Conservation (phyloP, 331 rosid genomes). For the Ulmus americana region DNA sequence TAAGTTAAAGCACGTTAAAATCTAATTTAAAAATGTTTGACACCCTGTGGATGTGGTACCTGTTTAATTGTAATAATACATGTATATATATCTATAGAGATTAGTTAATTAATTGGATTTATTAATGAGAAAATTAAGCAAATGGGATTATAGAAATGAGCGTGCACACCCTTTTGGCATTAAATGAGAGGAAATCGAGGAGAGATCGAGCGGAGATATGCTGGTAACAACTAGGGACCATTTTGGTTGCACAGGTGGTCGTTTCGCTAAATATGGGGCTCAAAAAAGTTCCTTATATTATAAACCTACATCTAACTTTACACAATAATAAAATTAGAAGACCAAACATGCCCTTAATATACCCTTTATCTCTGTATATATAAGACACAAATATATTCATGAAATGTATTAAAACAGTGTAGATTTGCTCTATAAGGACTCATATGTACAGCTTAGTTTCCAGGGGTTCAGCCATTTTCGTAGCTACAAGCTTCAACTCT, state of each 20-base stretch:
- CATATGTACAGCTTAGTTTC: not conserved
- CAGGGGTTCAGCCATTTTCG: not conserved
- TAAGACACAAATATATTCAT: not conserved
- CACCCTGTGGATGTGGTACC: not conserved
- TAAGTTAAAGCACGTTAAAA: not conserved
- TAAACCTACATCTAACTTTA: not conserved
- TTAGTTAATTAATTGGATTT: not conserved
- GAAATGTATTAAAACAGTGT: not conserved
- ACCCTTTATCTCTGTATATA: not conserved
- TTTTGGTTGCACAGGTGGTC: constrained; percentile 8
- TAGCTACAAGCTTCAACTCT: not conserved
- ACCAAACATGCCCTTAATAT: not conserved
- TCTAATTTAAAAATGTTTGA: not conserved
- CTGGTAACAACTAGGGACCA: constrained; percentile 28
- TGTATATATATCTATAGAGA: not conserved
- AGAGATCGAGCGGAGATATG: constrained; percentile 50
- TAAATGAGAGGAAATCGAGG: constrained; percentile 49
- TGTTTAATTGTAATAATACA: no score
- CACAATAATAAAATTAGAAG: not conserved
- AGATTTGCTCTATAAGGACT: not conserved
- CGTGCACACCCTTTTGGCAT: constrained; percentile 31
- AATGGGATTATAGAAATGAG: constrained; percentile 2
- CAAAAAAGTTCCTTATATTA: constrained; percentile 7
- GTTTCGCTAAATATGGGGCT: not conserved
- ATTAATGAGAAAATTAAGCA: not conserved